A percentile compares a stretch with the other conserved stretches of the same genome.
Evolutionary conservation across 495 filamentous ascomycete genomes (phyloP).

Genomic region (Neurospora sp.): DNA sequence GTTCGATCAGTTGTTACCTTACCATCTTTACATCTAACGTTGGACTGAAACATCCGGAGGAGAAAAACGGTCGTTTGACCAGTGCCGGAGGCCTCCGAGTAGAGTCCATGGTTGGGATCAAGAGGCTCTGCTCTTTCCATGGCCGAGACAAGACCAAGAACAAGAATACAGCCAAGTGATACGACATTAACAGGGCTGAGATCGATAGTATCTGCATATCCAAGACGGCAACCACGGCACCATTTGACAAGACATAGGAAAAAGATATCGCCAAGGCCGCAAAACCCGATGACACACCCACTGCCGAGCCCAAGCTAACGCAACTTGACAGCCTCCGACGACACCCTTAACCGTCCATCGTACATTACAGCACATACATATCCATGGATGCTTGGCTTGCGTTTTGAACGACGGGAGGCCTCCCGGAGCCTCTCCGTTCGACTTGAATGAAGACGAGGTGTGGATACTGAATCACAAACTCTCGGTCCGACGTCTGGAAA

Average conservation of each 20-base stretch:
- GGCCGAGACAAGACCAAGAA: background rate
- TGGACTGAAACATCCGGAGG: background rate
- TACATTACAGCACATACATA: background rate
- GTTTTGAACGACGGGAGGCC: background rate
- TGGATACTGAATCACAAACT: background rate
- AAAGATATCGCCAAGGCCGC: background rate
- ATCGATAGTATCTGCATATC: background rate
- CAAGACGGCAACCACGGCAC: background rate
- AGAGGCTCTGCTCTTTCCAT: background rate
- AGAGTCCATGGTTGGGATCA: background rate
- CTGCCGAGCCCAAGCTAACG: background rate
- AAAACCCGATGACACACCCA: background rate
- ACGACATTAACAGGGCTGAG: background rate
- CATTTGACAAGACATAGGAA: background rate
- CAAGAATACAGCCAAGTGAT: background rate
- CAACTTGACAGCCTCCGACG: background rate
- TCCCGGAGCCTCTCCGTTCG: background rate
- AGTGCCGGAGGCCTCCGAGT: background rate
- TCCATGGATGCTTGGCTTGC: background rate
- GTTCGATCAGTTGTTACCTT: background rate
- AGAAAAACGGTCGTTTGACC: background rate
- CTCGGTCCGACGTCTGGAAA: background rate
- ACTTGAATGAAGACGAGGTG: background rate
- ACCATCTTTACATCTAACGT: background rate
- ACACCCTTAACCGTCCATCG: background rate